Percentiles rank a stretch among this genome's conserved stretches.
These are phyloP conservation scores for Globisporangium paddicum DNA, from an alignment of 352 stramenopile genomes.

Conservation along the genomic window DNA sequence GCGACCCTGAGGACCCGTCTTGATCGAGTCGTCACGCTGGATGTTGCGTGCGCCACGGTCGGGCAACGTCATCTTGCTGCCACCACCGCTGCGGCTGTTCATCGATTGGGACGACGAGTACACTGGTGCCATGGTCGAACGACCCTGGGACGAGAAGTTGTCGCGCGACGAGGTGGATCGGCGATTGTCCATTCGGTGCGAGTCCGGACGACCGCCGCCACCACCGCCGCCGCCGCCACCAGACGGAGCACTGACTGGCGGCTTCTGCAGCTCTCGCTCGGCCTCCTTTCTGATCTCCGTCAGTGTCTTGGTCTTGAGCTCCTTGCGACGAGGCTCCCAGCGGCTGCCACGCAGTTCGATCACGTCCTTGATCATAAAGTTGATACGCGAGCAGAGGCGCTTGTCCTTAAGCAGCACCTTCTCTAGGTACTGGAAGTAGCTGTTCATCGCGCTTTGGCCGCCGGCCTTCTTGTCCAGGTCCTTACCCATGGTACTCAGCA, in stretches of 20 bases:
- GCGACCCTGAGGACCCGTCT: constrained; percentile 49
- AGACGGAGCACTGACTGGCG: constrained; percentile 44
- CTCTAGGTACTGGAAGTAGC: constrained; percentile 79
- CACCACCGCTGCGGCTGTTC: constrained; percentile 28
- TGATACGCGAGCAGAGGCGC: constrained; percentile 83
- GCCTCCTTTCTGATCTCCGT: constrained; percentile 94
- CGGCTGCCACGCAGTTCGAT: constrained; percentile 91
- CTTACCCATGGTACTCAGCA: constrained; percentile 89
- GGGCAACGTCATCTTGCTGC: constrained; percentile 43
- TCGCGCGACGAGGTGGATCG: constrained; percentile 57
- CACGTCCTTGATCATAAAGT: constrained; percentile 95
- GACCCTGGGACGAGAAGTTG: constrained; percentile 27
- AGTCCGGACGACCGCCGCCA: constrained; percentile 10
- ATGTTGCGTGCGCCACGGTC: constrained; percentile 26
- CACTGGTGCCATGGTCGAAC: constrained; percentile 51
- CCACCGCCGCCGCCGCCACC: constrained; percentile 13
- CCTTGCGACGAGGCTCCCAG: constrained; percentile 92
- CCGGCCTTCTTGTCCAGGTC: constrained; percentile 58
- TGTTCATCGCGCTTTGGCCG: constrained; percentile 45
- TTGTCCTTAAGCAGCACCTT: constrained; percentile 84
- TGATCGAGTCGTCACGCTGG: constrained; percentile 58
- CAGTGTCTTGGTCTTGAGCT: constrained; percentile 94
- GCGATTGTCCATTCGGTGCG: constrained; percentile 34
- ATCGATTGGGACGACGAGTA: constrained; percentile 56
- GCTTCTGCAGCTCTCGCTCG: constrained; percentile 73